Conservation (phyloP, 371 early-diverging fungal species). For the Catenaria anguillulae region DNA sequence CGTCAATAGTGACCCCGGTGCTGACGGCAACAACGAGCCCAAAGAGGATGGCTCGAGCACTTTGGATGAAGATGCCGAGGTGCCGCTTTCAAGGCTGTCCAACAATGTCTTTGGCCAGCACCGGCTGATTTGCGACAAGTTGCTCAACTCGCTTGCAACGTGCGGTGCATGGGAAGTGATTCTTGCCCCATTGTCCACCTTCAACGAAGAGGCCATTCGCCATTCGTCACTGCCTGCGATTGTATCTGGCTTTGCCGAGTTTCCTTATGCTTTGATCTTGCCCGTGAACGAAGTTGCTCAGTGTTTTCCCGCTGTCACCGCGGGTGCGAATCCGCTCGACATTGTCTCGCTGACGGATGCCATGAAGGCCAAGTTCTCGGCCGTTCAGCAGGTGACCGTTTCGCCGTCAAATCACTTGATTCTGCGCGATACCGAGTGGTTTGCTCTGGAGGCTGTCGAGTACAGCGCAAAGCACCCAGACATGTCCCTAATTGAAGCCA, state of each 20-base stretch:
- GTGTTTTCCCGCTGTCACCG: too few species aligned
- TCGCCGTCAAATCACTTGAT: too few species aligned
- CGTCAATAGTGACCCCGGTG: too few species aligned
- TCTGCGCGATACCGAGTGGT: neutral
- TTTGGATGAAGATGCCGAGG: neutral
- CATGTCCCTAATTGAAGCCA: too few species aligned
- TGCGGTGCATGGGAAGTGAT: neutral
- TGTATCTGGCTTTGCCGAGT: too few species aligned
- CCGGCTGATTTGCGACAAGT: neutral
- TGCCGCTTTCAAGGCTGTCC: neutral
- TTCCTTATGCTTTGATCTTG: neutral
- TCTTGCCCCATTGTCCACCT: neutral
- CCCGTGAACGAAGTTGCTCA: neutral
- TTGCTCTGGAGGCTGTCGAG: neutral
- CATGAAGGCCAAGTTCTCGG: too few species aligned
- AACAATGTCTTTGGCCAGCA: conserved; percentile 8
- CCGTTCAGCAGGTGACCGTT: neutral
- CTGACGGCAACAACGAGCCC: too few species aligned
- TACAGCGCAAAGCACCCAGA: too few species aligned
- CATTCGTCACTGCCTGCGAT: neutral
- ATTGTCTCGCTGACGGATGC: too few species aligned
- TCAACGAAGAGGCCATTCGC: neutral
- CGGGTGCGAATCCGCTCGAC: too few species aligned
- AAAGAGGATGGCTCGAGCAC: too few species aligned
- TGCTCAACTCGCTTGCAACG: neutral